Percentiles rank a stretch among this genome's conserved stretches.
phyloP scores from a whole-genome alignment of 2,329 filamentous ascomycete species.

The Aspergillus floridensis region DNA sequence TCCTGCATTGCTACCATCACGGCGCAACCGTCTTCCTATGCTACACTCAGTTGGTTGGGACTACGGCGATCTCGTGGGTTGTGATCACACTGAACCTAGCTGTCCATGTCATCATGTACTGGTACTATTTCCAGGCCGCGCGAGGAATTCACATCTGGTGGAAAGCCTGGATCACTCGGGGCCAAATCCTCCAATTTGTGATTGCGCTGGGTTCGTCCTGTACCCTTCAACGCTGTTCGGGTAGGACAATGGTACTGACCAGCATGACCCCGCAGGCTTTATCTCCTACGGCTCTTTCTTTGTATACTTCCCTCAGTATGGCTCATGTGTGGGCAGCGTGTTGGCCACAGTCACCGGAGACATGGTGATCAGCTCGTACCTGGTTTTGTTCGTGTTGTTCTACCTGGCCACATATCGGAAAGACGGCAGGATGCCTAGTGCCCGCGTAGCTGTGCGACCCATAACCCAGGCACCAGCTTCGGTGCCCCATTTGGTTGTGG shows the following conservation, averaged over 20 bases:
- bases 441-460: not conserved
- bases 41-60: slow-evolving; percentile 92
- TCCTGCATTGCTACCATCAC: slow-evolving; percentile 98
- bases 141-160: slow-evolving; percentile 95
- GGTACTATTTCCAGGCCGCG: slow-evolving; percentile 99
- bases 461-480: not conserved
- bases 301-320: not conserved
- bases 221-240: slow-evolving; percentile 59
- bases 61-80: slow-evolving; percentile 90
- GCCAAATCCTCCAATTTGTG: slow-evolving; percentile 95
- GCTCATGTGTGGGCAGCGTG: not conserved
- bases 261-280: slow-evolving; percentile 60
- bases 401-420: not conserved
- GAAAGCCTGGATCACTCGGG: slow-evolving; percentile 98
- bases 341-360: not conserved
- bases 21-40: slow-evolving; percentile 92
- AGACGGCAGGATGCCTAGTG: not conserved
- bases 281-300: slow-evolving; percentile 53
- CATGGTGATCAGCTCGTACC: not conserved
- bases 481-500: not conserved
- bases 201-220: slow-evolving; percentile 52
- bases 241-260: slow-evolving; percentile 47
- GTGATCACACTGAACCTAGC: slow-evolving; percentile 84
- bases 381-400: not conserved
- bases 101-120: slow-evolving; percentile 98